A percentile compares a stretch with the other conserved stretches of the same genome.
Evolutionary conservation across 192 early-diverging fungal species (phyloP).

Genomic region (Coemansia sp.): DNA sequence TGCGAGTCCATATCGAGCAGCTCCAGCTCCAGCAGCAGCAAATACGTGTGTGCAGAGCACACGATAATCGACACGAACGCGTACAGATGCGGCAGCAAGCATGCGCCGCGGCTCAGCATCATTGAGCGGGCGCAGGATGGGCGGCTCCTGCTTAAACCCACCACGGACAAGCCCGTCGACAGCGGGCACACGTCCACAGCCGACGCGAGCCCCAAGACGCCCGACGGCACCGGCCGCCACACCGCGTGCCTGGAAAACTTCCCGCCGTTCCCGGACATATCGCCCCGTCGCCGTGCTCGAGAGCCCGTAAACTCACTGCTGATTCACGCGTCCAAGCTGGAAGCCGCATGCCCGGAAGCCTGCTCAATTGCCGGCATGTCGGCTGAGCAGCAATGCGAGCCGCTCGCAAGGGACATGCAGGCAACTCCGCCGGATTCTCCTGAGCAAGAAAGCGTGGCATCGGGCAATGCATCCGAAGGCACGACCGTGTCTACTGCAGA

Average conservation of each 20-base stretch:
- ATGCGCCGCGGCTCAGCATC: constrained; percentile 41
- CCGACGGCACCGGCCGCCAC: not conserved
- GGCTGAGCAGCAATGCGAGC: too few species aligned
- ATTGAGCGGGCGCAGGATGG: constrained; percentile 42
- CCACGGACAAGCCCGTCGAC: not conserved
- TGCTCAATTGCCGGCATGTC: not conserved
- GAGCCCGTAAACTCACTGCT: constrained; percentile 21
- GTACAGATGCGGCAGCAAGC: constrained; percentile 28
- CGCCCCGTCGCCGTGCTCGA: not conserved
- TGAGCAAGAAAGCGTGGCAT: constrained; percentile 8
- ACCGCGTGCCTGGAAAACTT: constrained; percentile 12
- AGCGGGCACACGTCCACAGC: not conserved
- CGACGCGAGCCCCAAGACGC: not conserved
- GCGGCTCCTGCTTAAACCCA: constrained; percentile 16
- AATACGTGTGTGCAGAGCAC: constrained; percentile 19
- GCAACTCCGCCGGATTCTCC: constrained; percentile 35
- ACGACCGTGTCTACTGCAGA: constrained; percentile 6
- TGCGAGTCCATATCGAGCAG: constrained; percentile 12
- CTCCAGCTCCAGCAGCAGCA: constrained; percentile 15
- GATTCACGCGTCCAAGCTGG: constrained; percentile 11
- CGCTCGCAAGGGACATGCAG: too few species aligned
- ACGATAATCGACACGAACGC: constrained; percentile 16
- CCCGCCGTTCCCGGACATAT: constrained; percentile 1
- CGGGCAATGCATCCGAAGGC: constrained; percentile 11
- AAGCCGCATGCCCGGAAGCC: not conserved